Evolutionary conservation across 768 basidiomycete genomes (phyloP).

Genomic region (Pluteus cervinus): DNA sequence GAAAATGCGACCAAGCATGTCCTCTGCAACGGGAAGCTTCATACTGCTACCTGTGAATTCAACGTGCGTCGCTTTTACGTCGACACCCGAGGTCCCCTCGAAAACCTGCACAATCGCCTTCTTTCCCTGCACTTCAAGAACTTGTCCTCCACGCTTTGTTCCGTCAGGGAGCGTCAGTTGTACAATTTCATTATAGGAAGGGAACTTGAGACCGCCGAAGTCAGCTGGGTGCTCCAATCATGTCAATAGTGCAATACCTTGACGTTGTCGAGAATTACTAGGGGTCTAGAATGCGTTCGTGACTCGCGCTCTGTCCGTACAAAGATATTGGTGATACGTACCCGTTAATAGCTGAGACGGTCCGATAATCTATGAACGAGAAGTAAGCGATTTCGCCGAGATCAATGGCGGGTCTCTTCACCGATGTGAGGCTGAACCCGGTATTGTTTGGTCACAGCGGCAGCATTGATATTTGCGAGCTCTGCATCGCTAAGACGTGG

Average conservation of each 20-base stretch:
- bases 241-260: slow-evolving; percentile 50
- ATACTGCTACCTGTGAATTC: slow-evolving; percentile 98
- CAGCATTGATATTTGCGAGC: slow-evolving; percentile 76
- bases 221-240: slow-evolving; percentile 3
- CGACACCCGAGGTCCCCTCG: slow-evolving; percentile 95
- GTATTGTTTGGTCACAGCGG: slow-evolving; percentile 85
- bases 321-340: slow-evolving; percentile 17
- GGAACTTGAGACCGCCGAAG: slow-evolving; percentile 52
- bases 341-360: slow-evolving; percentile 99
- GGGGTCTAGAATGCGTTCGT: slow-evolving; percentile 61
- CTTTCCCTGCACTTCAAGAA: slow-evolving; percentile 96
- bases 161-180: slow-evolving; percentile 94
- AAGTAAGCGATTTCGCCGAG: slow-evolving; percentile 3
- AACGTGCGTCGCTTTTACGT: slow-evolving; percentile 96
- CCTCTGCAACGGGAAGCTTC: slow-evolving; percentile 98
- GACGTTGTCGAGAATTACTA: slow-evolving; percentile 97
- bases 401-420: slow-evolving; percentile 28
- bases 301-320: slow-evolving; percentile 8
- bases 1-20: slow-evolving; percentile 98
- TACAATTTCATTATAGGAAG: slow-evolving; percentile 98
- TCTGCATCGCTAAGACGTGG: slow-evolving; percentile 68
- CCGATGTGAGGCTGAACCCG: slow-evolving; percentile 86
- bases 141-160: slow-evolving; percentile 91
- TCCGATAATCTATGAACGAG: slow-evolving; percentile 73
- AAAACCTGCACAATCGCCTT: slow-evolving; percentile 99